phyloP scores from a whole-genome alignment of 2,329 filamentous ascomycete genomes.

The Talaromyces rugulosus region DNA sequence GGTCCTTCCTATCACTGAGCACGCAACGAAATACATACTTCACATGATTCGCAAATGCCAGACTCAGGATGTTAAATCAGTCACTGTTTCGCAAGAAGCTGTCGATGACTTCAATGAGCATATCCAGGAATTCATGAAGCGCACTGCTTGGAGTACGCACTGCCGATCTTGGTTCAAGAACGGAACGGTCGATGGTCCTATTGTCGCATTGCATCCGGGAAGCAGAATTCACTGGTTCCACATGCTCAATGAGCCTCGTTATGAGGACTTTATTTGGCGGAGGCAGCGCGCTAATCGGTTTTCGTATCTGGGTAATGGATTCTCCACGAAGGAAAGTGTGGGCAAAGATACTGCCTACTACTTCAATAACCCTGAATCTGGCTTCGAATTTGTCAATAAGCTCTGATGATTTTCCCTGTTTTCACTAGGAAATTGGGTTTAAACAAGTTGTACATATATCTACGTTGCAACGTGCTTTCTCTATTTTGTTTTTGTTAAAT shows the following conservation, averaged over 20 bases:
- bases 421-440: too few relatives aligned
- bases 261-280: conserved; percentile 14
- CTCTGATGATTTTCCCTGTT: too few relatives aligned
- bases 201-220: conserved; percentile 18
- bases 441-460: too few relatives aligned
- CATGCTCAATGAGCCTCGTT: conserved; percentile 5
- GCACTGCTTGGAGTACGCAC: not conserved
- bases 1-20: not conserved
- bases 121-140: not conserved
- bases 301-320: conserved; percentile 17
- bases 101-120: conserved; percentile 2
- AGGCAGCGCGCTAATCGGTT: conserved; percentile 15
- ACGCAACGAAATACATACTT: not conserved
- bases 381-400: too few relatives aligned
- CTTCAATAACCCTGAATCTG: too few relatives aligned
- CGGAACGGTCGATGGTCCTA: conserved; percentile 16
- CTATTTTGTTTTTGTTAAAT: too few relatives aligned
- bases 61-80: not conserved
- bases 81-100: not conserved
- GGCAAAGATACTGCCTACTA: not conserved
- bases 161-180: conserved; percentile 14
- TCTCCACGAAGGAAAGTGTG: not conserved
- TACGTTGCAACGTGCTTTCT: too few relatives aligned
- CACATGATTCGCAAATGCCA: not conserved
- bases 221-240: conserved; percentile 16